Base-by-base conservation (phyloP, 2,329 filamentous ascomycete genomes). In the Pezicula carpinea region DNA sequence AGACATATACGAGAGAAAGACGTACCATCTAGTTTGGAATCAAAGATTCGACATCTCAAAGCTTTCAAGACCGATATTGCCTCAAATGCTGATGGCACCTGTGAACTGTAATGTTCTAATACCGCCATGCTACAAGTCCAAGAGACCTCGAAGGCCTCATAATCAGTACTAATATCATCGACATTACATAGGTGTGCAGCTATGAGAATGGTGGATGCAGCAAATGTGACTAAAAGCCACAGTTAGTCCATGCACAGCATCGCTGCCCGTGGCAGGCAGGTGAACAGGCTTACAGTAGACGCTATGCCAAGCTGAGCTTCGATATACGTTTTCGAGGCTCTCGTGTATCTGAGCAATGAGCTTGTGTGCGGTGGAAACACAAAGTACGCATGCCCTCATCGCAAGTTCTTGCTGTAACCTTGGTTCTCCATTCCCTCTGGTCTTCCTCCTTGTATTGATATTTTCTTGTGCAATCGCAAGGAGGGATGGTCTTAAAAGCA, bases 241-340 rank as follows among this genome's bases (percentile, higher is more conserved):
- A 11, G 17, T 18, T 19, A 21, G 5, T 17, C 8, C 6, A 38
- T 38, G 1, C 6, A 3, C 5, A 21, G 35, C 13, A 10, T 21
- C 7, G 4, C 6, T 18, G 8, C 6, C 10, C 6, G 11, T 19
- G n/a, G 17, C 35, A 13, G 11, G 6, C 17, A 13, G 17, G 10
- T 38, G 6, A 29, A 26, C 4, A 21, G 35, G 35, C 51, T 49
- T 44, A 57, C 53, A 54, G 33, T 56, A 54, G 22, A 56, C 46
- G 19, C 31, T 49, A 41, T 56, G 52, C 55, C 55, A 57, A 8
- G 38, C 41, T n/a, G 55, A 48, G 29, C 43, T 53, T 23, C 47
- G 33, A 33, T 53, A 51, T 4, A 34, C 19, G 6, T 32, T 46
- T 6, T 42, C 17, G 18, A 54, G 39, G 29, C 49, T 49, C 6